phyloP scores from a whole-genome alignment of 2,329 filamentous ascomycete genomes.

The Cephalotrichum gorgonifer region DNA sequence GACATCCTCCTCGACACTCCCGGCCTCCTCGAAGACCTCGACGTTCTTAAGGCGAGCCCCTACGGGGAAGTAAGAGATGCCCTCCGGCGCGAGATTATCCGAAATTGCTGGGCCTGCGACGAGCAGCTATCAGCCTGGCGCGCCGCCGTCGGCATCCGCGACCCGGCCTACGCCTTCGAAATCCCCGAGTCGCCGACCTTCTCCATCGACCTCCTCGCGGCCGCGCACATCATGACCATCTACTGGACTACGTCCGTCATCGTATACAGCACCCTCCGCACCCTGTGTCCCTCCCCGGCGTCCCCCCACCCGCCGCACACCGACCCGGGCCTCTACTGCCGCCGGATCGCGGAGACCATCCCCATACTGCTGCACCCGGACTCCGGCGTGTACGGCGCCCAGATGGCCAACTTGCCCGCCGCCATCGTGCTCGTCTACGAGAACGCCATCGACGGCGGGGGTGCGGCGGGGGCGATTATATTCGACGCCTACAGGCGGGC shows the following conservation, averaged over 20 bases:
- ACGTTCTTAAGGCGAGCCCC: slow-evolving; percentile 11
- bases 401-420: neutral
- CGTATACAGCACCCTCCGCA: neutral
- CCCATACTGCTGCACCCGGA: neutral
- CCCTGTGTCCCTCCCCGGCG: neutral
- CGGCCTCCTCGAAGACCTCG: slow-evolving; percentile 15
- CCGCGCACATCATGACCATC: neutral
- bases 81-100: neutral
- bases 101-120: neutral
- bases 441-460: neutral
- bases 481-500: neutral
- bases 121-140: neutral
- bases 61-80: neutral
- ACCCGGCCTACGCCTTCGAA: neutral
- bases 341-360: neutral
- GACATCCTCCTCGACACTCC: slow-evolving; percentile 20
- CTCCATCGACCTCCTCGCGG: neutral
- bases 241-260: neutral
- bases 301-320: neutral
- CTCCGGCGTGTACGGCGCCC: neutral
- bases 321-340: neutral
- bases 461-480: neutral
- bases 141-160: neutral
- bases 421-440: neutral
- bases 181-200: neutral